Evolutionary conservation across 306 rosid species (phyloP).

Genomic region (Medicago arabica): DNA sequence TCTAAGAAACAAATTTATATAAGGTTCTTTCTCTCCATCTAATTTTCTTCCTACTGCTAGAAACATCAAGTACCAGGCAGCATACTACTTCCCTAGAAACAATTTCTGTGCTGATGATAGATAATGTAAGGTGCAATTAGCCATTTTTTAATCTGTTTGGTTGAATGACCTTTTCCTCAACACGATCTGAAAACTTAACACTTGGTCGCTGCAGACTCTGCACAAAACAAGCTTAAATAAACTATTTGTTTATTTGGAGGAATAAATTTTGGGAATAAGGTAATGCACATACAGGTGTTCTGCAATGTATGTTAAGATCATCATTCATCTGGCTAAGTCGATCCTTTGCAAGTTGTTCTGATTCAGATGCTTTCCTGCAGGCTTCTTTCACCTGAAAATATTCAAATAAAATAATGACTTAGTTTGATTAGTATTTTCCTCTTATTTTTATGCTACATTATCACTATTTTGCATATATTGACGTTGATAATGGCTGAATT

Average conservation of each 20-base stretch:
- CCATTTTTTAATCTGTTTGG: constrained; percentile 15
- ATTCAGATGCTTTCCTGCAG: constrained; percentile 68
- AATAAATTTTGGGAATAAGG: background rate
- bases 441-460: background rate
- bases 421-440: constrained; percentile 15
- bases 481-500: background rate
- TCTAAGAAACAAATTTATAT: background rate
- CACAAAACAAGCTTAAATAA: constrained; percentile 31
- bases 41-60: background rate
- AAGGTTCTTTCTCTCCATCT: background rate
- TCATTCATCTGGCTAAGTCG: constrained; percentile 69
- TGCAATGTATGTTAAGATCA: constrained; percentile 75
- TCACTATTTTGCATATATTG: background rate
- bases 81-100: constrained; percentile 4
- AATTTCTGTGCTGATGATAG: constrained; percentile 12
- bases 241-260: constrained; percentile 18
- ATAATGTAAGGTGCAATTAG: background rate
- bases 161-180: constrained; percentile 58
- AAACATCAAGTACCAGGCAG: background rate
- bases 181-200: constrained; percentile 64
- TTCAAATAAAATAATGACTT: background rate
- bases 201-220: constrained; percentile 73
- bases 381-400: constrained; percentile 72
- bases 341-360: constrained; percentile 62
- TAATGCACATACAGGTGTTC: constrained; percentile 58